Conservation (phyloP, 2,329 filamentous ascomycete species). For the Sporothrix dimorphospora region DNA sequence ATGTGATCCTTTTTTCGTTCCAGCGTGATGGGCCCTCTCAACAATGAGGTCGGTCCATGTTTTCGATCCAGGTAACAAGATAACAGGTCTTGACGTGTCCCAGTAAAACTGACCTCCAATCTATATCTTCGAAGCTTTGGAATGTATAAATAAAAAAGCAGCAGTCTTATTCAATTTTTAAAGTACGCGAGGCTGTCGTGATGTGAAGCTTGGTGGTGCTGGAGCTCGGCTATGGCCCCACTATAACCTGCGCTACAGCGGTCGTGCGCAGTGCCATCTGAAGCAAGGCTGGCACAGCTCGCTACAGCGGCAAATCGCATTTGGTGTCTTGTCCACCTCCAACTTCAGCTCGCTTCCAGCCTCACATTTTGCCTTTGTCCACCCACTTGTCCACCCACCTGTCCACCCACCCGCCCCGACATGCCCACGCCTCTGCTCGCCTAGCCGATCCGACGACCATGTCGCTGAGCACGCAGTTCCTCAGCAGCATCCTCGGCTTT, state of each 20-base stretch:
- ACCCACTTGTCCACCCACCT: neutral
- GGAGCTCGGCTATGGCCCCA: neutral
- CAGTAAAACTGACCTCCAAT: too few relatives aligned
- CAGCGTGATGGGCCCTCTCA: too few relatives aligned
- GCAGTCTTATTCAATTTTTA: too few relatives aligned
- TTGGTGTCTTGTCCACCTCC: neutral
- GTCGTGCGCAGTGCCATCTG: neutral
- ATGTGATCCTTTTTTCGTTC: too few relatives aligned
- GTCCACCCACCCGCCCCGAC: neutral
- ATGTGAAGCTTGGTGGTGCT: neutral
- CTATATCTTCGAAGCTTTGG: too few relatives aligned
- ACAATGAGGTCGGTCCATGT: too few relatives aligned
- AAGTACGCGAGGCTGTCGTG: neutral
- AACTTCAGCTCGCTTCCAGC: neutral
- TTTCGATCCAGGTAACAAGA: too few relatives aligned
- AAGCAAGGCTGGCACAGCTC: constrained; percentile 12
- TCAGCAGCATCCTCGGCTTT: constrained; percentile 34
- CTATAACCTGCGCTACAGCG: neutral
- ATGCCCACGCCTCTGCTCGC: neutral
- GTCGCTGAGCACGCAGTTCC: constrained; percentile 35
- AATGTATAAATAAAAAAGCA: too few relatives aligned
- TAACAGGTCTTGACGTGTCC: too few relatives aligned
- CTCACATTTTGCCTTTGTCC: neutral
- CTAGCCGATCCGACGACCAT: constrained; percentile 24
- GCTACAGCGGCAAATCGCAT: neutral